Evolutionary conservation across 1,284 basidiomycete species (phyloP).

Genomic region (Tilletia horrida): DNA sequence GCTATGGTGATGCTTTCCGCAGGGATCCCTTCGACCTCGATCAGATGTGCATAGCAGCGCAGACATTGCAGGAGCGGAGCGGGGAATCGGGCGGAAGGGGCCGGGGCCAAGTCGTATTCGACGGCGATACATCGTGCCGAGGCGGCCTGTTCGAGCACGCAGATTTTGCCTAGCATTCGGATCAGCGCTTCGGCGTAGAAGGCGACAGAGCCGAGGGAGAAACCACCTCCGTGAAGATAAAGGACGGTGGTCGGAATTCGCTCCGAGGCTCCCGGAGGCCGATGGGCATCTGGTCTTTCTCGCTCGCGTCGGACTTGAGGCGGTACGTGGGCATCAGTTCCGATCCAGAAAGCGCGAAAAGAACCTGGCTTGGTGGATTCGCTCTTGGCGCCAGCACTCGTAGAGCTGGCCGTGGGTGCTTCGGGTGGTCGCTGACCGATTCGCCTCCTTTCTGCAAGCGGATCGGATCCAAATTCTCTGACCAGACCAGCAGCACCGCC

Average conservation of each 20-base stretch:
- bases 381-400: too few species aligned
- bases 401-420: too few species aligned
- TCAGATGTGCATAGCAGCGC: conserved; percentile 51
- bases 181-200: conserved; percentile 53
- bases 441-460: conserved; percentile 22
- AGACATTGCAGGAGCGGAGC: conserved; percentile 48
- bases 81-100: conserved; percentile 46
- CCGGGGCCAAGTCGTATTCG: conserved; percentile 49
- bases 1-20: conserved; percentile 44
- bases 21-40: conserved; percentile 47
- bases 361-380: not conserved
- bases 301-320: conserved; percentile 20
- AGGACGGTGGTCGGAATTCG: conserved; percentile 39
- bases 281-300: not conserved
- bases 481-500: conserved; percentile 29
- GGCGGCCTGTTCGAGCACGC: conserved; percentile 15
- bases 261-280: not conserved
- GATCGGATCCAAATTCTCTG: conserved; percentile 20
- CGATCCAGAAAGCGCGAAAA: conserved; percentile 50
- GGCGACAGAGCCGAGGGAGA: conserved; percentile 51
- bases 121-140: conserved; percentile 44
- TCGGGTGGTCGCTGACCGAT: conserved; percentile 26
- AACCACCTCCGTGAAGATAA: conserved; percentile 53
- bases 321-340: conserved; percentile 30
- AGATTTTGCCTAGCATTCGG: conserved; percentile 36